Evolutionary conservation across 2,329 filamentous ascomycete genomes (phyloP).

Genomic region (Aschersonia sp.): DNA sequence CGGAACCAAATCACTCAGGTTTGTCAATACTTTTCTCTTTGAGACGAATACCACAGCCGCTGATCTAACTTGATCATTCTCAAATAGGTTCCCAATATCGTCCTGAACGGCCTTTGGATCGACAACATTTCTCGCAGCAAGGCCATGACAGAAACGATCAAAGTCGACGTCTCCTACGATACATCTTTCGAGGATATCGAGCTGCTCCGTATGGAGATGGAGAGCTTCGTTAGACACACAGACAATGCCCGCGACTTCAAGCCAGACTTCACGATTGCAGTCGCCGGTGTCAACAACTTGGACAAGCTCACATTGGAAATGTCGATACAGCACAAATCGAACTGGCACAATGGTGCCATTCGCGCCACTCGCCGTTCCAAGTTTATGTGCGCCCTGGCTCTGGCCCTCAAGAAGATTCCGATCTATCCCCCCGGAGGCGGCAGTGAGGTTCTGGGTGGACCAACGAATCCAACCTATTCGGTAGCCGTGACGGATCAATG

Average conservation of each 20-base stretch:
- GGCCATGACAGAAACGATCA: conserved; percentile 77
- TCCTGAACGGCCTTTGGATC: conserved; percentile 85
- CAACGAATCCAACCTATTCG: conserved; percentile 67
- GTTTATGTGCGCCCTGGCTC: conserved; percentile 87
- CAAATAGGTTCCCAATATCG: conserved; percentile 68
- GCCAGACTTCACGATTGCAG: conserved; percentile 64
- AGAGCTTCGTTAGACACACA: conserved; percentile 65
- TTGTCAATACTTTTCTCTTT: background rate
- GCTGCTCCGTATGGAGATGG: conserved; percentile 70
- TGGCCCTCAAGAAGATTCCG: conserved; percentile 75
- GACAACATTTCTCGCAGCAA: conserved; percentile 88
- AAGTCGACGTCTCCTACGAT: conserved; percentile 69
- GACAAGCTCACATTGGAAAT: conserved; percentile 77
- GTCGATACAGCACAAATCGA: conserved; percentile 82
- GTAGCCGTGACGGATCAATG: conserved; percentile 59
- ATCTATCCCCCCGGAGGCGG: conserved; percentile 72
- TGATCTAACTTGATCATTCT: conserved; percentile 1
- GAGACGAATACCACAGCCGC: no score
- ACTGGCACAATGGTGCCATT: conserved; percentile 78
- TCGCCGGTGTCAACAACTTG: conserved; percentile 67
- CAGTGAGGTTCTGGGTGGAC: conserved; percentile 42
- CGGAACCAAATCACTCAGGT: conserved; percentile 61
- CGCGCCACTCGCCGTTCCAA: conserved; percentile 75
- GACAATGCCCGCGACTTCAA: conserved; percentile 90
- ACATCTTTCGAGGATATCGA: conserved; percentile 86